phyloP scores from a whole-genome alignment of 2,329 filamentous ascomycete genomes.

The Cucurbitaria berberidis region DNA sequence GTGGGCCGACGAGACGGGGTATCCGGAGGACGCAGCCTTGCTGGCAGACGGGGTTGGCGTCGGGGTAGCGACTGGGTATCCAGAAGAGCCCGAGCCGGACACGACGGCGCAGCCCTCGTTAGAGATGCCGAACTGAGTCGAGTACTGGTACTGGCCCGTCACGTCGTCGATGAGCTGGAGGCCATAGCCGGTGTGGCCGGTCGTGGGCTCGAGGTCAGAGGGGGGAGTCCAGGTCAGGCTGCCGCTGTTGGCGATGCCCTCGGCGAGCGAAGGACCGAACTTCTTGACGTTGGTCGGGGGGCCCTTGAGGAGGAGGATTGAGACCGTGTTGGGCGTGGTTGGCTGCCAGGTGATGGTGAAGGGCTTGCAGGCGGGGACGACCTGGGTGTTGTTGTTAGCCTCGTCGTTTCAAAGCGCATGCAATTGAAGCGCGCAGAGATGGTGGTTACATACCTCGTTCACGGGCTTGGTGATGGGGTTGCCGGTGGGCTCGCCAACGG shows the following conservation, averaged over 20 bases:
- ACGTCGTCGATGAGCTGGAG: constrained; percentile 65
- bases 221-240: constrained; percentile 62
- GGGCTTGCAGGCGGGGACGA: constrained; percentile 61
- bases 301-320: constrained; percentile 66
- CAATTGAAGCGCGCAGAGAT: not conserved
- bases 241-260: constrained; percentile 63
- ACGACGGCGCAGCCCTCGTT: constrained; percentile 45
- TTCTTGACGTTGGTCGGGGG: constrained; percentile 62
- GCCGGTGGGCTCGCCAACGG: constrained; percentile 49
- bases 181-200: constrained; percentile 62
- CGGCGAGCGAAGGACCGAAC: constrained; percentile 57
- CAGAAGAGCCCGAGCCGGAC: too few relatives aligned
- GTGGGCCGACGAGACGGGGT: constrained; percentile 9
- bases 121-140: constrained; percentile 67
- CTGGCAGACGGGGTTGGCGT: constrained; percentile 18
- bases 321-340: constrained; percentile 57
- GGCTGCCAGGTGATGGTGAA: constrained; percentile 66
- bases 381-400: constrained; percentile 28
- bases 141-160: constrained; percentile 65
- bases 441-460: constrained; percentile 52
- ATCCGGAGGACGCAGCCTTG: constrained; percentile 1
- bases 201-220: constrained; percentile 51
- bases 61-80: constrained; percentile 25
- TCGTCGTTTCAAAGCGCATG: constrained; percentile 1
- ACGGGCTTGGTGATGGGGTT: constrained; percentile 63